phyloP scores from a whole-genome alignment of 176 grass and related monocot genomes.

The Puya raimondii region DNA sequence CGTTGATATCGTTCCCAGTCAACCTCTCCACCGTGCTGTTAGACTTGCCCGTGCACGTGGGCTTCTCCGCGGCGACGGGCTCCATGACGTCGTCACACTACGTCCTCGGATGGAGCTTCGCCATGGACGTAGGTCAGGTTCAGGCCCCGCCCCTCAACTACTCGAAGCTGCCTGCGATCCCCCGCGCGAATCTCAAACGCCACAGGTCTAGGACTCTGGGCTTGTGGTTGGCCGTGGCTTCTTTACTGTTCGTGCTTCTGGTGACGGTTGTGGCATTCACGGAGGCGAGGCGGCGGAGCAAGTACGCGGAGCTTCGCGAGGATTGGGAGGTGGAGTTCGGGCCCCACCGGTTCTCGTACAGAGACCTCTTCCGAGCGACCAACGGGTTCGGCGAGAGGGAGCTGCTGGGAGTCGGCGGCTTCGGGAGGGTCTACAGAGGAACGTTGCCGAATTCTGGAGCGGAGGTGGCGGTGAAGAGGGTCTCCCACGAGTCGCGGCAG shows the following conservation, averaged over 20 bases:
- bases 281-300: not conserved
- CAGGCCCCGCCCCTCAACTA: too few relatives aligned
- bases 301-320: not conserved
- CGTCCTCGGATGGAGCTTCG: too few relatives aligned
- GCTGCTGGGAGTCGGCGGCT: conserved; percentile 64
- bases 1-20: not conserved
- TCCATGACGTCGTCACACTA: too few relatives aligned
- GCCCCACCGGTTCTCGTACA: conserved; percentile 14
- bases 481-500: conserved; percentile 5
- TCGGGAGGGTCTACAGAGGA: conserved; percentile 65
- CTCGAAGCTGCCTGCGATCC: too few relatives aligned
- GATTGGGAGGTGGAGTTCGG: conserved; percentile 28
- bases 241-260: not conserved
- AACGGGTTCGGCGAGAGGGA: conserved; percentile 33
- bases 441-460: not conserved
- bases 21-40: too few relatives aligned
- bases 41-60: too few relatives aligned
- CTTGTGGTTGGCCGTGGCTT: too few relatives aligned
- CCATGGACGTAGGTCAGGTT: too few relatives aligned
- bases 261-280: not conserved
- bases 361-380: conserved; percentile 9
- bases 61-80: too few relatives aligned
- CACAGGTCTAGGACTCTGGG: too few relatives aligned
- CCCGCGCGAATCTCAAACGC: too few relatives aligned
- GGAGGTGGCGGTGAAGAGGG: not conserved